Conservation (phyloP, 352 stramenopile genomes). For the Pythium insidiosum region DNA sequence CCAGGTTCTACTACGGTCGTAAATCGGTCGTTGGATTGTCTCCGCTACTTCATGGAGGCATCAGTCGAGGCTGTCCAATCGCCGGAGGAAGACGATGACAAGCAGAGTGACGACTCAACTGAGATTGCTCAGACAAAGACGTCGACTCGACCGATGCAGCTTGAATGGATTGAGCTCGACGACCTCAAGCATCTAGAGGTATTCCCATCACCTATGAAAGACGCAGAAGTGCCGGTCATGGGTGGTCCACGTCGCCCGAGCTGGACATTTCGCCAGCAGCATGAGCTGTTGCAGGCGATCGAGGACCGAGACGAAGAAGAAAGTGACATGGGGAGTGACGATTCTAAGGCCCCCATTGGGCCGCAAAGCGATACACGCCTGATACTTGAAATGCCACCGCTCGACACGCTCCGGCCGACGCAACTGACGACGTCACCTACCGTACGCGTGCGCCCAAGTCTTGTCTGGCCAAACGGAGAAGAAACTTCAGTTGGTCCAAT, state of each 20-base stretch:
- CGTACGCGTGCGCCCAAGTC: conserved; percentile 24
- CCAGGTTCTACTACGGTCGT: conserved; percentile 11
- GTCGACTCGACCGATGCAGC: background rate
- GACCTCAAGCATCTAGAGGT: conserved; percentile 59
- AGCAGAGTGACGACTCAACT: no score
- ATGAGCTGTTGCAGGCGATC: conserved; percentile 41
- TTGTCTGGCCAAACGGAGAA: conserved; percentile 30
- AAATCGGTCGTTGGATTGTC: conserved; percentile 56
- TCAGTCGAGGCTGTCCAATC: conserved; percentile 1
- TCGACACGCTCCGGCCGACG: conserved; percentile 6
- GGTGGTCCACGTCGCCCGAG: conserved; percentile 34
- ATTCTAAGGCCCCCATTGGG: no score
- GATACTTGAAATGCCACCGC: conserved; percentile 8
- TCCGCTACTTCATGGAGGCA: conserved; percentile 63
- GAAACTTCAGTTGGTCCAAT: no score
- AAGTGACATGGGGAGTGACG: no score
- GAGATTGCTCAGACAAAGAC: background rate
- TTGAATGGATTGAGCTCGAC: conserved; percentile 34
- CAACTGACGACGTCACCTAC: conserved; percentile 32
- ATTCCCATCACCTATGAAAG: conserved; percentile 64
- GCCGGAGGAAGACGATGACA: no score
- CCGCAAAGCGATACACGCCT: conserved; percentile 5
- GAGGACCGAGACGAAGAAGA: no score
- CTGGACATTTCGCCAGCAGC: conserved; percentile 57
- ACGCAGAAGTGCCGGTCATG: conserved; percentile 12